Evolutionary conservation across 2,329 filamentous ascomycete species (phyloP).

Genomic region (Cryoendolithus antarcticus): DNA sequence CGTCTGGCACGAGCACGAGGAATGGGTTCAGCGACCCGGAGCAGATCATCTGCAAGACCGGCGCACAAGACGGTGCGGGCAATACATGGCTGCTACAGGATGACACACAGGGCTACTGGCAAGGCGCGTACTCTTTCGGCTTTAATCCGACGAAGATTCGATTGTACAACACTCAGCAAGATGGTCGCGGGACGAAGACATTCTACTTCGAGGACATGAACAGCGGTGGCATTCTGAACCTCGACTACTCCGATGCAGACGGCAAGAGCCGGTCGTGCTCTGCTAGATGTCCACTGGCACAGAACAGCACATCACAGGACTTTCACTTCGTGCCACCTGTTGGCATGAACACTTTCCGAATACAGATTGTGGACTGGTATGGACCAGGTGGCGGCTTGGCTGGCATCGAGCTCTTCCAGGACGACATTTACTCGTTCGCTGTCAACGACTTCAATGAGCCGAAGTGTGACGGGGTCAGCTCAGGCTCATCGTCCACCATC

Average conservation of each 20-base stretch:
- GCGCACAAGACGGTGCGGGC: constrained; percentile 53
- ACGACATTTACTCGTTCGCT: constrained; percentile 60
- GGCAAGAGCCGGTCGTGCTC: constrained; percentile 63
- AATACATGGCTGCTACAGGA: constrained; percentile 75
- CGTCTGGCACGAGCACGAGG: constrained; percentile 48
- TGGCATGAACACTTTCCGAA: constrained; percentile 74
- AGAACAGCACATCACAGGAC: constrained; percentile 63
- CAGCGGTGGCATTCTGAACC: constrained; percentile 86
- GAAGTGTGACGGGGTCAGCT: constrained; percentile 53
- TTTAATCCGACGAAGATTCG: constrained; percentile 80
- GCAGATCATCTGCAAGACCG: constrained; percentile 71
- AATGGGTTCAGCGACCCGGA: constrained; percentile 60
- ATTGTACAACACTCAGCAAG: constrained; percentile 73
- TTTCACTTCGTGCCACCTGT: constrained; percentile 82
- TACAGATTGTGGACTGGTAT: constrained; percentile 82
- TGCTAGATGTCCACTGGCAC: constrained; percentile 68
- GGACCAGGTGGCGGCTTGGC: constrained; percentile 72
- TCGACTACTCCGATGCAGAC: constrained; percentile 72
- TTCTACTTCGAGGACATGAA: constrained; percentile 80
- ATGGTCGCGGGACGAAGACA: constrained; percentile 71
- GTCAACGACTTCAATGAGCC: constrained; percentile 83
- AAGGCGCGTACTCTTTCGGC: constrained; percentile 67
- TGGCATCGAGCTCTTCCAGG: constrained; percentile 76
- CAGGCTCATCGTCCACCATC: constrained; percentile 50
- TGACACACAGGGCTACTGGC: constrained; percentile 66